Conservation (phyloP, 305 asterid species). For the Fraxinus sp. region DNA sequence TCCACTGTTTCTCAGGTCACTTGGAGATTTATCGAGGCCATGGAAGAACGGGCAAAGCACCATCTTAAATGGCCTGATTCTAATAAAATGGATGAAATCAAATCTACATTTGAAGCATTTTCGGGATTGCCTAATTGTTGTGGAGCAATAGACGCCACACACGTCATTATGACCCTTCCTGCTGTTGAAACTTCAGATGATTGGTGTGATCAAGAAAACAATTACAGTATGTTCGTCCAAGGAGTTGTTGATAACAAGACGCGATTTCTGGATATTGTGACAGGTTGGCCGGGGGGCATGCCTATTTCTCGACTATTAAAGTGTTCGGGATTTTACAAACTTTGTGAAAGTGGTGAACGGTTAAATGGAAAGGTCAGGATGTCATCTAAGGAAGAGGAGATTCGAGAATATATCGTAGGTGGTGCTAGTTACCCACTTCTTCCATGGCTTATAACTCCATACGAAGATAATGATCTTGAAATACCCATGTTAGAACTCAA, state of each 20-base stretch:
- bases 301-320: constrained; percentile 65
- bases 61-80: constrained; percentile 87
- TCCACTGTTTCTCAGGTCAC: constrained; percentile 97
- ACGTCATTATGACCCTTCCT: constrained; percentile 88
- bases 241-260: constrained; percentile 71
- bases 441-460: constrained; percentile 89
- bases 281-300: constrained; percentile 99
- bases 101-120: constrained; percentile 52
- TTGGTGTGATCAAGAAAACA: constrained; percentile 90
- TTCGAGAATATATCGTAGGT: constrained; percentile 79
- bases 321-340: constrained; percentile 75
- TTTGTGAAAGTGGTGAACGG: constrained; percentile 68
- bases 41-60: constrained; percentile 90
- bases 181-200: constrained; percentile 92
- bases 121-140: constrained; percentile 86
- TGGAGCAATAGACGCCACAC: constrained; percentile 86
- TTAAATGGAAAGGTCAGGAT: constrained; percentile 44
- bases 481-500: constrained; percentile 38
- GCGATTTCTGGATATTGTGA: constrained; percentile 76
- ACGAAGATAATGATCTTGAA: constrained; percentile 37
- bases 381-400: constrained; percentile 39
- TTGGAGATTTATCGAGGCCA: constrained; percentile 91
- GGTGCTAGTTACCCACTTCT: constrained; percentile 77
- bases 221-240: constrained; percentile 89
- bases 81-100: constrained; percentile 43